phyloP scores from a whole-genome alignment of 345 rosid genomes.

The Fremontodendron californicum region DNA sequence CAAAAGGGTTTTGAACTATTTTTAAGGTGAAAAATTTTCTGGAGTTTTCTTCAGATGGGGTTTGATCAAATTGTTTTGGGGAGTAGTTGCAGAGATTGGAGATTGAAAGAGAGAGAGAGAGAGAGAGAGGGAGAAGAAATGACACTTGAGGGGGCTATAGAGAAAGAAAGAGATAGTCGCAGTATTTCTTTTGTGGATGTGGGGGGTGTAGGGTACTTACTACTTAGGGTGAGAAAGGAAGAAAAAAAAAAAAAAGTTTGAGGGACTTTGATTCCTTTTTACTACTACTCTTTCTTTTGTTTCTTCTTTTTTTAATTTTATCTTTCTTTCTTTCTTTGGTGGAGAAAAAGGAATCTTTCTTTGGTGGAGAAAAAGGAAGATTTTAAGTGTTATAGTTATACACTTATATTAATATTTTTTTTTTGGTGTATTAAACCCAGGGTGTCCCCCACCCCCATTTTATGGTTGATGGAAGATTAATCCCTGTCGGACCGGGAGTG shows the following conservation, averaged over 20 bases:
- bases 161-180: constrained; percentile 10
- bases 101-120: constrained; percentile 22
- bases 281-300: background rate
- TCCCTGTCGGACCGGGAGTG: too few species aligned
- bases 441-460: too few species aligned
- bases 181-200: too few species aligned
- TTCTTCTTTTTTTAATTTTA: background rate
- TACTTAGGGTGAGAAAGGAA: constrained; percentile 1
- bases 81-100: constrained; percentile 55
- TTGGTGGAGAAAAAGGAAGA: constrained; percentile 3
- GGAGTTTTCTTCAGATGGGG: constrained; percentile 11
- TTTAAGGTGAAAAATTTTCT: constrained; percentile 22
- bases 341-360: too few species aligned
- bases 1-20: background rate
- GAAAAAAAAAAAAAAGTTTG: constrained; percentile 19
- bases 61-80: constrained; percentile 26
- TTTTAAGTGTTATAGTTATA: constrained; percentile 16
- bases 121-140: constrained; percentile 36
- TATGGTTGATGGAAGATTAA: too few species aligned
- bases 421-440: too few species aligned
- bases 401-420: too few species aligned
- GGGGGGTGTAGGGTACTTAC: too few species aligned
- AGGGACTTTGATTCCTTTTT: too few species aligned
- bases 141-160: constrained; percentile 50
- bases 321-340: constrained; percentile 3